phyloP scores from a whole-genome alignment of 2,329 filamentous ascomycete genomes.

The Lanzia echinophila region DNA sequence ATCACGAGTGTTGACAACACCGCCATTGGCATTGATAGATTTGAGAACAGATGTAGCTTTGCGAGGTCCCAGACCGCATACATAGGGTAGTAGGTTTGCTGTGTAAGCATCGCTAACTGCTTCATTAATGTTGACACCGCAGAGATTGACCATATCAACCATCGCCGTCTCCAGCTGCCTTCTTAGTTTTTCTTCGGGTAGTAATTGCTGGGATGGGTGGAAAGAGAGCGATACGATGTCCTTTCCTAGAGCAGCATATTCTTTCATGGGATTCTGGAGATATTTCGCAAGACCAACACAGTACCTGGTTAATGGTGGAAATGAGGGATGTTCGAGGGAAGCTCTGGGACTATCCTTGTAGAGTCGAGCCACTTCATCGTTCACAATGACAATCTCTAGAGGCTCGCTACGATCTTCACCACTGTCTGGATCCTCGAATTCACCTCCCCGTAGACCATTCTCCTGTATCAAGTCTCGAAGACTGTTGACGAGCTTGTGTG shows the following conservation, averaged over 20 bases:
- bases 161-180: conserved; percentile 90
- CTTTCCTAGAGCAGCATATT: conserved; percentile 87
- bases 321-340: conserved; percentile 69
- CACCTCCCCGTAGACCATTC: conserved; percentile 68
- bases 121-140: conserved; percentile 92
- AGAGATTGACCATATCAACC: conserved; percentile 97
- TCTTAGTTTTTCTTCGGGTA: conserved; percentile 79
- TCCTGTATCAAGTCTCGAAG: conserved; percentile 72
- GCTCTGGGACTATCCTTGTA: conserved; percentile 88
- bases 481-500: conserved; percentile 75
- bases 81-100: conserved; percentile 81
- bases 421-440: conserved; percentile 75
- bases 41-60: conserved; percentile 84
- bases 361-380: conserved; percentile 93
- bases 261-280: conserved; percentile 90
- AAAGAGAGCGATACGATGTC: conserved; percentile 84
- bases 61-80: conserved; percentile 84
- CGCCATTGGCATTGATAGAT: conserved; percentile 86
- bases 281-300: conserved; percentile 86
- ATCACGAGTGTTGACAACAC: conserved; percentile 73
- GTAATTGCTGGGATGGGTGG: conserved; percentile 80
- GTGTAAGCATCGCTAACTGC: conserved; percentile 75
- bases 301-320: conserved; percentile 75
- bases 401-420: conserved; percentile 69
- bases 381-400: conserved; percentile 84